Evolutionary conservation across 768 basidiomycete genomes (phyloP), one percentile per base, ranked within the genome.

Genomic region (Melanogaster broomeanus): DNA sequence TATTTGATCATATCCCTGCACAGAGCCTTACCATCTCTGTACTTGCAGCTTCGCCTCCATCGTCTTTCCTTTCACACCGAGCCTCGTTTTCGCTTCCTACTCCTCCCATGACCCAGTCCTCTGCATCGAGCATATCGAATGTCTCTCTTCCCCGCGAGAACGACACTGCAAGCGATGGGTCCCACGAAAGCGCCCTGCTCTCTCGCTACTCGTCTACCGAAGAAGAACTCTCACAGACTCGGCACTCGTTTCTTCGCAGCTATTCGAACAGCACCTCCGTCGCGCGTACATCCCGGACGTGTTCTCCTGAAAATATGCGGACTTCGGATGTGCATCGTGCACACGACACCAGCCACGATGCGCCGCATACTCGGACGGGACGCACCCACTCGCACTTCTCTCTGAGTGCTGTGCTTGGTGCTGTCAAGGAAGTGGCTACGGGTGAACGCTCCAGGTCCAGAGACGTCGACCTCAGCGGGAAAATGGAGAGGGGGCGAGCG

Each of bases 151-250:
- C 35, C 35, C 45, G 10, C 42, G 57, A 42, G 31, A 22, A 37
- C 9, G 38, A 49, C 13, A 19, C 12, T 7, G 34, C 3, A 47
- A 10, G n/a, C 41, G 41, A 28, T 15, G 25, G 27, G 24, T 22
- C 16, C 28, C 49, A 10, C 12, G 47, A 49, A 45, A 38, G 38
- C 5, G 27, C 28, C 1, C 13, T 57, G 1, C 59, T 33, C 15
- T 78, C 77, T n/a, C 67, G 76, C 18, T 62, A 61, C 31, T 66
- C 66, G 11, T 72, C 75, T 45, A 64, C 73, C 43, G 71, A 73
- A 10, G 73, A 71, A 19, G 56, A 51, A 33, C 18, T 13, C 21
- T 3, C 46, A 6, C 39, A 31, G 10, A 9, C 21, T 33, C 27
- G n/a, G 7, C 10, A 9, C 12, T 28, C 42, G 3, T 30, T 22